Evolutionary conservation across 2,329 filamentous ascomycete species (phyloP), one percentile per base, ranked within the genome.

Genomic region (Clathrospora elynae): DNA sequence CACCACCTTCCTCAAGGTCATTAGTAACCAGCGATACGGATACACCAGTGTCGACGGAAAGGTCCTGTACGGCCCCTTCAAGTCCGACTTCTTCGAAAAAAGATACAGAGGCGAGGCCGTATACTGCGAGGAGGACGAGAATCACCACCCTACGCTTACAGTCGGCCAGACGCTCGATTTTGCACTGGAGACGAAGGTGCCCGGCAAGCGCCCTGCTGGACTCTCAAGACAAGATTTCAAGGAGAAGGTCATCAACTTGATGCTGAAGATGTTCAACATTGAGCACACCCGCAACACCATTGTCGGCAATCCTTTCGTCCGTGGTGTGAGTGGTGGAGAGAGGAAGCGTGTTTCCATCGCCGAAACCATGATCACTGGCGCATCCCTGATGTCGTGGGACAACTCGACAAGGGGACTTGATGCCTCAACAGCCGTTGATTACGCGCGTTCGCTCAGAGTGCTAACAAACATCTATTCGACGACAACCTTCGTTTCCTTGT

Each of bases 241-340:
- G 73, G 78, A 87, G 35, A 83, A 84, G 56, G 83, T 95, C 43
- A 75, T 91, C 48, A 78, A 82, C 12, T 81, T 86, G 60, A 77
- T 96, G 46, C 76, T 96, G 36, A 89, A 88, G 62, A 93, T 95
- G 87, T 95, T 96, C 77, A 93, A 92, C 64, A 95, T 96, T 39
- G 87, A 91, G 67, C 90, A 96, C 68, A 95, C 90, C 0, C 80
- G 83, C 36, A 81, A 90, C 64, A 96, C 91, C 0, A 83, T 92
- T 19, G 89, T 96, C 17, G 91, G 91, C 6, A 87, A 93, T 51
- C 81, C 83, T 1, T 90, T 92, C 51, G 80, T 93, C 13, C 84
- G 58, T 6, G 90, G 90, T 66, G 79, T 95, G 0, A 89, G 84
- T 31, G 90, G 87, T 49, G 88, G 86, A 42, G 88, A 92, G 71